phyloP scores from a whole-genome alignment of 352 stramenopile species.

The Globisporangium apiculatum region DNA sequence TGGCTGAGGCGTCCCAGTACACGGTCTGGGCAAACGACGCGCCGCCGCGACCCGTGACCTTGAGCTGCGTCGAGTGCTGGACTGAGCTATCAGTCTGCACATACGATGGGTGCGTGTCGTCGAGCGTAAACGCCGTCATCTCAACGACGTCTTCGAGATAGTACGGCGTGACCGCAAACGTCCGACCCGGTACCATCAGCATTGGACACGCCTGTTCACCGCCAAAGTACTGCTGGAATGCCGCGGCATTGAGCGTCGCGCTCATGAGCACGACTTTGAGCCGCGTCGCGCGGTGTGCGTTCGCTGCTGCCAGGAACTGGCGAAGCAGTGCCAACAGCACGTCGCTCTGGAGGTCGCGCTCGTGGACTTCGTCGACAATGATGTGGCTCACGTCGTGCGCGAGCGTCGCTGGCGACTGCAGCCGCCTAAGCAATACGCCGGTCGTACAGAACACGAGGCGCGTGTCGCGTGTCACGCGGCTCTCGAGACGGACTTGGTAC shows the following conservation, averaged over 20 bases:
- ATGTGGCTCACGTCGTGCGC: constrained; percentile 91
- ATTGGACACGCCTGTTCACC: constrained; percentile 76
- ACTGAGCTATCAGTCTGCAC: constrained; percentile 17
- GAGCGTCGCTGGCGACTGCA: constrained; percentile 82
- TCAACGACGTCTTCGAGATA: constrained; percentile 94
- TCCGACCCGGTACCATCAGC: constrained; percentile 89
- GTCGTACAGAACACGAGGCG: constrained; percentile 94
- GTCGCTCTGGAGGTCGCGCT: constrained; percentile 91
- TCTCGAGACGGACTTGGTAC: constrained; percentile 94
- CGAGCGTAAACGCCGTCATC: constrained; percentile 77
- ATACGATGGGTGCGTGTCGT: constrained; percentile 57
- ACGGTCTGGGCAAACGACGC: constrained; percentile 57
- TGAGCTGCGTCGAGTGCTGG: constrained; percentile 46
- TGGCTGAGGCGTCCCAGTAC: constrained; percentile 36
- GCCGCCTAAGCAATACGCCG: constrained; percentile 89
- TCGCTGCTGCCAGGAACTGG: constrained; percentile 56
- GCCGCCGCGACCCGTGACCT: constrained; percentile 51
- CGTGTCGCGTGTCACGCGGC: constrained; percentile 74
- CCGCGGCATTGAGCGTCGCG: constrained; percentile 92
- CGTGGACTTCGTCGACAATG: constrained; percentile 98
- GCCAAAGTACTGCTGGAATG: constrained; percentile 95
- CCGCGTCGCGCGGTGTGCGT: constrained; percentile 31
- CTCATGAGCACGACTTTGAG: constrained; percentile 97
- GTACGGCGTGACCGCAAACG: constrained; percentile 95
- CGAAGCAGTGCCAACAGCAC: constrained; percentile 90